These are phyloP conservation scores for Diplodia seriata DNA, from an alignment of 2,329 filamentous ascomycete species.

Conservation along the genomic window DNA sequence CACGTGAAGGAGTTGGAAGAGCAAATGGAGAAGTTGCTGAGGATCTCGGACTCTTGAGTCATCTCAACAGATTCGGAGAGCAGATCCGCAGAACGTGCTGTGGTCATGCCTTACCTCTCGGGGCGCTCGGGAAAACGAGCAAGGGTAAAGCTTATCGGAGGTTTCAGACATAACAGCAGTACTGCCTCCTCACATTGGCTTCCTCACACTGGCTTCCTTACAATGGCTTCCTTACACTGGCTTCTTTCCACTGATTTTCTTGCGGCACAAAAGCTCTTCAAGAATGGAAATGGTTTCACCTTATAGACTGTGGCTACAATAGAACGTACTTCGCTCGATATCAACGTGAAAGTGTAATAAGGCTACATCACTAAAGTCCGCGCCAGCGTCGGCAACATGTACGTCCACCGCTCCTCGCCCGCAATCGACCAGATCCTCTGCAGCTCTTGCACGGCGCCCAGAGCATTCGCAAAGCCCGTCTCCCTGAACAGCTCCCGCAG, in stretches of 20 bases:
- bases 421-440: conserved; percentile 3
- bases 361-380: not conserved
- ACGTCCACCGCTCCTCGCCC: not conserved
- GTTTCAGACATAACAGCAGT: not conserved
- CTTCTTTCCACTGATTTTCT: too few relatives aligned
- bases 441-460: not conserved
- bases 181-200: too few relatives aligned
- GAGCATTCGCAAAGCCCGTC: not conserved
- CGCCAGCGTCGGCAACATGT: not conserved
- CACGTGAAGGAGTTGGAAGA: not conserved
- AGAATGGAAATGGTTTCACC: not conserved
- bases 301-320: not conserved
- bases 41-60: not conserved
- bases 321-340: not conserved
- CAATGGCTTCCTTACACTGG: too few relatives aligned
- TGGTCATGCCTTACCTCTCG: not conserved
- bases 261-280: not conserved
- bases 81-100: too few relatives aligned
- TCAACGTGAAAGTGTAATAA: not conserved
- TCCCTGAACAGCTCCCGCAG: not conserved
- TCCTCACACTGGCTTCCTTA: too few relatives aligned
- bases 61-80: not conserved
- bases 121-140: not conserved
- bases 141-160: not conserved
- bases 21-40: not conserved